phyloP scores from a whole-genome alignment of 495 filamentous ascomycete genomes.

The Pseudevernia furfuracea region DNA sequence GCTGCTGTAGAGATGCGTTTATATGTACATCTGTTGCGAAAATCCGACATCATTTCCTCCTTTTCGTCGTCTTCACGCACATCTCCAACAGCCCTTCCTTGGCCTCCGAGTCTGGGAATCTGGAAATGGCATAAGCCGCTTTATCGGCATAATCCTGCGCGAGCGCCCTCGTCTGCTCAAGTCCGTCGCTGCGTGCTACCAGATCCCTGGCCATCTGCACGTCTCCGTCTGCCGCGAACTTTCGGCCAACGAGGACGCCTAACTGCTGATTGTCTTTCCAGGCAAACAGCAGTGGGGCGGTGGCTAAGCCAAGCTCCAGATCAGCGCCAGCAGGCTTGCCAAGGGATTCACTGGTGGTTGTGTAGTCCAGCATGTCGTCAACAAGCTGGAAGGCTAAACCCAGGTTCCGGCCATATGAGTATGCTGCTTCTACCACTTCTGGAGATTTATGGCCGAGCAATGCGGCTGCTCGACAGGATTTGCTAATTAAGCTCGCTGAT shows the following conservation, averaged over 20 bases:
- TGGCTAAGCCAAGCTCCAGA: conserved; percentile 86
- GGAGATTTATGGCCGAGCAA: conserved; percentile 70
- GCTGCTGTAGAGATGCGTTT: background rate
- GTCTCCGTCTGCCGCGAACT: conserved; percentile 78
- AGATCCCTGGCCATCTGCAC: conserved; percentile 73
- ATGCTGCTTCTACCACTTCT: conserved; percentile 81
- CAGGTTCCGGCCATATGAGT: conserved; percentile 83
- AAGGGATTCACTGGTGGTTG: conserved; percentile 69
- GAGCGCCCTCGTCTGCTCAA: conserved; percentile 80
- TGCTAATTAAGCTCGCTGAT: conserved; percentile 89
- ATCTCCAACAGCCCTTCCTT: conserved; percentile 87
- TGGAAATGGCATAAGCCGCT: conserved; percentile 71
- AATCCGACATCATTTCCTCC: conserved; percentile 58
- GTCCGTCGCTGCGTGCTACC: conserved; percentile 72
- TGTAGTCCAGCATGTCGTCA: conserved; percentile 97
- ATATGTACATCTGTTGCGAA: background rate
- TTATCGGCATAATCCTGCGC: conserved; percentile 86
- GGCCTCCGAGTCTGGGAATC: conserved; percentile 86
- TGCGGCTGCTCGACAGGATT: conserved; percentile 85
- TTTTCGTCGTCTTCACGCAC: conserved; percentile 83
- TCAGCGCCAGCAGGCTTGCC: conserved; percentile 95
- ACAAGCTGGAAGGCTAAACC: conserved; percentile 97
- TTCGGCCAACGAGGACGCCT: conserved; percentile 81
- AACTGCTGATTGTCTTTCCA: conserved; percentile 86
- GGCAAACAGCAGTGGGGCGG: conserved; percentile 90